Evolutionary conservation across 352 stramenopile species (phyloP).

Genomic region (Phytophthora megakarya): DNA sequence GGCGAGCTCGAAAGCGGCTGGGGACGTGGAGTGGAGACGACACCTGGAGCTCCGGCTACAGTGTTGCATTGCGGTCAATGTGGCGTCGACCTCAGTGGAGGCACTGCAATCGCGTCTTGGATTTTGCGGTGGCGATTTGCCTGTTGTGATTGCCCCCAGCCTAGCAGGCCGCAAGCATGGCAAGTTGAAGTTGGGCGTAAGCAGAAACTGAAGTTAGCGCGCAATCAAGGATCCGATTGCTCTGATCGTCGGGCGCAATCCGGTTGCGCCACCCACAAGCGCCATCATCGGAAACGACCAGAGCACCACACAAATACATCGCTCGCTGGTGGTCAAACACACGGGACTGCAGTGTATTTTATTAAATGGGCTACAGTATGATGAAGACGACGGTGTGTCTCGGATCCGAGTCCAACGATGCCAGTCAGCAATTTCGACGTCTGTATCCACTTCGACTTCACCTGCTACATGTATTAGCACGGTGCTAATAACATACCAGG

Average conservation of each 20-base stretch:
- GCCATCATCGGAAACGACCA: not conserved
- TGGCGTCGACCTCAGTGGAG: not conserved
- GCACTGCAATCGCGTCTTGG: slow-evolving; percentile 2
- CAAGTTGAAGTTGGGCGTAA: slow-evolving; percentile 22
- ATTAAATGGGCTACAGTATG: no score
- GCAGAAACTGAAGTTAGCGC: slow-evolving; percentile 11
- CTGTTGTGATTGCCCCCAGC: not conserved
- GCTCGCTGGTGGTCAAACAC: not conserved
- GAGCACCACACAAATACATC: not conserved
- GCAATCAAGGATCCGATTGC: slow-evolving; percentile 18
- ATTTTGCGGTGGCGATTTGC: slow-evolving; percentile 27
- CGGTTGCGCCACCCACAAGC: not conserved
- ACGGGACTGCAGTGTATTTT: not conserved
- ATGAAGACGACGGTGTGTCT: no score
- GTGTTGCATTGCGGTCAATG: not conserved
- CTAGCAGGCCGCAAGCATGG: not conserved
- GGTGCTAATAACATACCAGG: not conserved
- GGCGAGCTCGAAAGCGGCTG: not conserved
- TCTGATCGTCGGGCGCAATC: slow-evolving; percentile 19
- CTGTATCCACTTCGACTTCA: not conserved
- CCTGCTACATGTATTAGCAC: no score
- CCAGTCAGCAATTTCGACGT: not conserved
- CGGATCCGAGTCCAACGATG: not conserved
- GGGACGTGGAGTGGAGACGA: not conserved
- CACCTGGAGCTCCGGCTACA: not conserved